Evolutionary conservation across 2,329 filamentous ascomycete species (phyloP).

Genomic region (Fusarium sp.): DNA sequence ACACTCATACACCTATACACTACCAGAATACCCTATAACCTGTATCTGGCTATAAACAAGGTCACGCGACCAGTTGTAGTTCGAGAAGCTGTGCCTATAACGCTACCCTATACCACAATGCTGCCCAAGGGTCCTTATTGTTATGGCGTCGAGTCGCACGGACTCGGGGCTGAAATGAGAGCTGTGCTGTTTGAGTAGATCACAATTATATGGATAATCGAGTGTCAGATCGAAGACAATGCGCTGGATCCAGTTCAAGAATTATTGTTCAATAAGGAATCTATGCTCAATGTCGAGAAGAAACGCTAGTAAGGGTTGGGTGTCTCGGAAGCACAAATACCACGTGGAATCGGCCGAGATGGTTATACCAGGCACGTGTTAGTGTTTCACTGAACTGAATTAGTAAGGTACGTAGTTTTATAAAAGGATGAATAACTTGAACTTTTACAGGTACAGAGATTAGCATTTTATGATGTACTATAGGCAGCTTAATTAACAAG

Average conservation of each 20-base stretch:
- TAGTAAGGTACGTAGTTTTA: no score
- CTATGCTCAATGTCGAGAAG: neutral
- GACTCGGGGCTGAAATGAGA: slow-evolving; percentile 17
- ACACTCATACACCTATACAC: no score
- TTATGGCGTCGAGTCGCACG: slow-evolving; percentile 14
- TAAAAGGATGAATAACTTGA: neutral
- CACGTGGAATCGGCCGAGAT: slow-evolving; percentile 35
- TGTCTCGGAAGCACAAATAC: slow-evolving; percentile 21
- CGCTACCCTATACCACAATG: slow-evolving; percentile 3
- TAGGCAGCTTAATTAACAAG: no score
- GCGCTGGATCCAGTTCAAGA: neutral
- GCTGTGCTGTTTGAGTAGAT: slow-evolving; percentile 13
- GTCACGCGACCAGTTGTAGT: slow-evolving; percentile 10
- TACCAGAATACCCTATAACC: neutral
- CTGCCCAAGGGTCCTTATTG: neutral
- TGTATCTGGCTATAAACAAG: neutral
- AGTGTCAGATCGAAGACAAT: neutral
- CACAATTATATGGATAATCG: slow-evolving; percentile 14
- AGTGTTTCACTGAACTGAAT: neutral
- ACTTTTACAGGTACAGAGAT: no score
- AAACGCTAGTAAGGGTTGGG: neutral
- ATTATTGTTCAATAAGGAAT: neutral
- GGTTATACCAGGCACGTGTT: slow-evolving; percentile 9
- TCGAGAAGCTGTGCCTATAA: neutral
- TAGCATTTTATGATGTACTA: neutral